Conservation (phyloP, 768 basidiomycete genomes). For the Favolaschia claudopus region DNA sequence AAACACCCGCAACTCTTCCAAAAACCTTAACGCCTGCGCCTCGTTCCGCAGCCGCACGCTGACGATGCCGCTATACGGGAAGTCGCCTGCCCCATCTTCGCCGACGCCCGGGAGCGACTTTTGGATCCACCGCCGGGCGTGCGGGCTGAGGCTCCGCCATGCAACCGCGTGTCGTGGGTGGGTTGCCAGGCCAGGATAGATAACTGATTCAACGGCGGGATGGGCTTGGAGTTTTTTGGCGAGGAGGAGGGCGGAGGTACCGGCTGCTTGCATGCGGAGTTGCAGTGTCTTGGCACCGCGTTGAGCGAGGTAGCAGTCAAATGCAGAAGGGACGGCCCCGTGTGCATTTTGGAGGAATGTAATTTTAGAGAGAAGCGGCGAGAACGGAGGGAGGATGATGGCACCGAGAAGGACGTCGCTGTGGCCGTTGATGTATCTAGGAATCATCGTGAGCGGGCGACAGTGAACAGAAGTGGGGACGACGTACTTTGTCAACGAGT, state of each 20-base stretch:
- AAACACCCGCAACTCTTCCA: slow-evolving; percentile 71
- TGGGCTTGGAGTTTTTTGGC: slow-evolving; percentile 65
- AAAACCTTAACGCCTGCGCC: slow-evolving; percentile 68
- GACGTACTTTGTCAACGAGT: slow-evolving; percentile 89
- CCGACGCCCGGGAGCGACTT: slow-evolving; percentile 41
- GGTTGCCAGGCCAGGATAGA: slow-evolving; percentile 82
- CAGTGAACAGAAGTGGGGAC: no score
- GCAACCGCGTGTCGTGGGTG: slow-evolving; percentile 75
- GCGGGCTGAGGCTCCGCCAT: slow-evolving; percentile 66
- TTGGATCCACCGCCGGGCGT: slow-evolving; percentile 72
- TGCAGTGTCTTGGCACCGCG: slow-evolving; percentile 92
- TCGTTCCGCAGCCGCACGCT: slow-evolving; percentile 74
- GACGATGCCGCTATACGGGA: slow-evolving; percentile 94
- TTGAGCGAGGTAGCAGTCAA: slow-evolving; percentile 91
- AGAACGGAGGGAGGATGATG: slow-evolving; percentile 70
- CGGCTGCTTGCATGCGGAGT: slow-evolving; percentile 88
- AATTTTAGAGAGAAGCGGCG: slow-evolving; percentile 58
- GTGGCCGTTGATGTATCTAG: slow-evolving; percentile 94
- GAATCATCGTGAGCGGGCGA: no score
- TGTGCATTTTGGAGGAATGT: slow-evolving; percentile 92
- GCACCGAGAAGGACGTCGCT: slow-evolving; percentile 94
- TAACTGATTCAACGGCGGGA: slow-evolving; percentile 76
- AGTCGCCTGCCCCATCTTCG: slow-evolving; percentile 55
- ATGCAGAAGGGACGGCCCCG: slow-evolving; percentile 84
- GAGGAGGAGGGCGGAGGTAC: slow-evolving; percentile 79